These are phyloP conservation scores for Solanum rostratum DNA, from an alignment of 257 asterid genomes.

Conservation along the genomic window DNA sequence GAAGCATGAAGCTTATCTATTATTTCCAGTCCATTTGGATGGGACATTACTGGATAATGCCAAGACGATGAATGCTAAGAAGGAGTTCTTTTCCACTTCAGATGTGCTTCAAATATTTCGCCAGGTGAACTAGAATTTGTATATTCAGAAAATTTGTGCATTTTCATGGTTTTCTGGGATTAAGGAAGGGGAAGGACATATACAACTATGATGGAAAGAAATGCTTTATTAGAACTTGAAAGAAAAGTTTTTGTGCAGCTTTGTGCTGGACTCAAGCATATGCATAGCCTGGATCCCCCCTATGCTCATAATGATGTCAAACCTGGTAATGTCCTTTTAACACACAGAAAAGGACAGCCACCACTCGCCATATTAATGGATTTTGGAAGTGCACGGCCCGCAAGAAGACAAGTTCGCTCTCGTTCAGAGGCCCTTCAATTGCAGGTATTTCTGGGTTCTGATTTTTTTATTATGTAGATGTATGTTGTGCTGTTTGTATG, in stretches of 20 bases:
- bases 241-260: conserved; percentile 54
- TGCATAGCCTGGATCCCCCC: conserved; percentile 90
- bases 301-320: conserved; percentile 96
- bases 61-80: conserved; percentile 65
- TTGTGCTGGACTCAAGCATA: conserved; percentile 93
- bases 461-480: background rate
- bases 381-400: conserved; percentile 97
- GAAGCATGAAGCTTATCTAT: conserved; percentile 93
- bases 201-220: background rate
- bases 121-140: conserved; percentile 42
- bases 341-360: conserved; percentile 73
- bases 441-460: conserved; percentile 48
- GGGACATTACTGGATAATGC: conserved; percentile 80
- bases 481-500: background rate
- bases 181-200: background rate
- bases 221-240: background rate
- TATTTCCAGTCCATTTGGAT: conserved; percentile 94
- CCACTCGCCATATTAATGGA: conserved; percentile 90
- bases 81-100: conserved; percentile 76
- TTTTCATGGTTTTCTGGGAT: background rate
- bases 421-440: conserved; percentile 89
- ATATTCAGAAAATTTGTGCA: background rate
- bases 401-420: conserved; percentile 75
- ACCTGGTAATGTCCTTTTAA: conserved; percentile 85
- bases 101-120: conserved; percentile 91